Conservation (phyloP, 306 rosid species). For the Heteromeles arbutifolia region DNA sequence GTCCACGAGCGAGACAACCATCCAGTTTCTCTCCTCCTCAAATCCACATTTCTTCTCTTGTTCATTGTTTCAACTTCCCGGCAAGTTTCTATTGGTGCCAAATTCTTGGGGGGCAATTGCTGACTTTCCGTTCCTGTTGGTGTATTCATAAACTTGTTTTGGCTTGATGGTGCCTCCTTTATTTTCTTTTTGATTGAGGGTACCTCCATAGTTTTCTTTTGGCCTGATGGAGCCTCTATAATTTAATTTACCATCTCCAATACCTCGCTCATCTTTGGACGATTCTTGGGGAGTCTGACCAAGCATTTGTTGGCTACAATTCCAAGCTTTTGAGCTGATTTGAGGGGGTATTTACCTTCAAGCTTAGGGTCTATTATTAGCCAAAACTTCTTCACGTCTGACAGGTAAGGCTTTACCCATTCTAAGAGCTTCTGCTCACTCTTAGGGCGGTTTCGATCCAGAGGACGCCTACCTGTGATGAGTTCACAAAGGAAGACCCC, state of each 20-base stretch:
- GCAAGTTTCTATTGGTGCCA: slow-evolving; percentile 33
- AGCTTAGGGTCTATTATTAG: slow-evolving; percentile 84
- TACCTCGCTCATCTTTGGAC: slow-evolving; percentile 95
- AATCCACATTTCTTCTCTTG: slow-evolving; percentile 37
- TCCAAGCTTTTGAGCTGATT: slow-evolving; percentile 69
- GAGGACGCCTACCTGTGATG: slow-evolving; percentile 86
- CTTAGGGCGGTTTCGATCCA: slow-evolving; percentile 84
- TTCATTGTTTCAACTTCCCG: slow-evolving; percentile 25
- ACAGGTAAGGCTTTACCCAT: slow-evolving; percentile 83
- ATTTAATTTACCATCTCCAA: slow-evolving; percentile 64
- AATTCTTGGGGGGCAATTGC: slow-evolving; percentile 37
- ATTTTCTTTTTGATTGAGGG: slow-evolving; percentile 4
- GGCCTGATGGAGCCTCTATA: slow-evolving; percentile 35
- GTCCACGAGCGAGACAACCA: slow-evolving; percentile 52
- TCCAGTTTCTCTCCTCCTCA: slow-evolving; percentile 37
- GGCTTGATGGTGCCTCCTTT: slow-evolving; percentile 29
- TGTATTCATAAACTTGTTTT: slow-evolving; percentile 17
- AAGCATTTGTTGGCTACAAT: slow-evolving; percentile 75
- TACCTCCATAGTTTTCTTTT: slow-evolving; percentile 21
- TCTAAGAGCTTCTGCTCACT: slow-evolving; percentile 91
- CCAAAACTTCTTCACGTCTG: slow-evolving; percentile 69
- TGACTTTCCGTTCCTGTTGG: slow-evolving; percentile 30
- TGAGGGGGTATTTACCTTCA: slow-evolving; percentile 58
- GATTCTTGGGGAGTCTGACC: slow-evolving; percentile 69
- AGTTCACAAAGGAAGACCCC: slow-evolving; percentile 96